Conservation (phyloP, 768 basidiomycete species). For the Tephrocybe sp. region DNA sequence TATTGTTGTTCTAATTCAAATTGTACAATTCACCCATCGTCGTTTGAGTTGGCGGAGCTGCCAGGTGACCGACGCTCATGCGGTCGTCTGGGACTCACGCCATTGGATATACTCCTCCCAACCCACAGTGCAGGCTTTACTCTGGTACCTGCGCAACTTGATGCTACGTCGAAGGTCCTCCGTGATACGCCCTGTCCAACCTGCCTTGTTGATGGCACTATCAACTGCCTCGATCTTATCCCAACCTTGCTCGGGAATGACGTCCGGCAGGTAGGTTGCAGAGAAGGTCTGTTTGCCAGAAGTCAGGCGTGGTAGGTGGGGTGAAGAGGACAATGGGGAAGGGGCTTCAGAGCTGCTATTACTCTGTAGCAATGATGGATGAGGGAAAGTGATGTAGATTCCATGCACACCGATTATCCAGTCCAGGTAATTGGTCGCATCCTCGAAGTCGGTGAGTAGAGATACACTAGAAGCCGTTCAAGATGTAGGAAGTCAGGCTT, state of each 20-base stretch:
- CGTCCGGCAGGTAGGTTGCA: constrained; percentile 92
- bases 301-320: constrained; percentile 51
- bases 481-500: neutral
- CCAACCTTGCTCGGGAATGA: constrained; percentile 94
- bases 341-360: constrained; percentile 56
- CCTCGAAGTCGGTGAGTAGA: constrained; percentile 90
- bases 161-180: constrained; percentile 78
- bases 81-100: constrained; percentile 40
- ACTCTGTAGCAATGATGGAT: constrained; percentile 57
- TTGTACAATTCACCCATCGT: constrained; percentile 5
- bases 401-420: constrained; percentile 94
- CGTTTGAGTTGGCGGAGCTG: neutral
- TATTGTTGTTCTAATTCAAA: neutral
- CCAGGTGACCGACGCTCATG: neutral
- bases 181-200: constrained; percentile 78
- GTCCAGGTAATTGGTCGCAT: constrained; percentile 80
- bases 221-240: constrained; percentile 85
- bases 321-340: constrained; percentile 68
- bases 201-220: constrained; percentile 91
- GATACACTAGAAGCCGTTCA: constrained; percentile 60
- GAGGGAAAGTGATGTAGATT: constrained; percentile 83
- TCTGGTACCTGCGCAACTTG: constrained; percentile 80
- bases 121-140: constrained; percentile 57
- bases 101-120: constrained; percentile 81
- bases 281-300: constrained; percentile 64